phyloP scores from a whole-genome alignment of 148 eudicot genomes.

The Agrostemma githago region DNA sequence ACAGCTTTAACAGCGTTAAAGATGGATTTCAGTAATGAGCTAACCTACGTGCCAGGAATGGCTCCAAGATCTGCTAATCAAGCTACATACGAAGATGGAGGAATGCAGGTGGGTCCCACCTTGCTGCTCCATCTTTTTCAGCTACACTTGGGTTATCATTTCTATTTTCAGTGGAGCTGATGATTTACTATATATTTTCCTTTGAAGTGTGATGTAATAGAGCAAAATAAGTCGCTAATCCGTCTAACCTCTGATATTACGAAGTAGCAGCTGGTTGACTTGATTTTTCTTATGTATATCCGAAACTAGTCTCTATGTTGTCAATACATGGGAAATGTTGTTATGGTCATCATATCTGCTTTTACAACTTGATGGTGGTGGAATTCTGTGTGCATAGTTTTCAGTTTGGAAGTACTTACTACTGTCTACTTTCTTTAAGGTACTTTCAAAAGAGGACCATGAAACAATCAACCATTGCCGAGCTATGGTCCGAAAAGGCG shows the following conservation, averaged over 20 bases:
- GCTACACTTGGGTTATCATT: conserved; percentile 1
- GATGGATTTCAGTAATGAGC: conserved; percentile 66
- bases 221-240: background rate
- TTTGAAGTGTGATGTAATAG: background rate
- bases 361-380: background rate
- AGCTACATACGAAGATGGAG: conserved; percentile 68
- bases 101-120: conserved; percentile 68
- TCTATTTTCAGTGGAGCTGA: background rate
- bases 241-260: background rate
- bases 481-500: conserved; percentile 65
- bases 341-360: background rate
- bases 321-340: background rate
- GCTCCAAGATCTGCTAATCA: conserved; percentile 85
- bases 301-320: background rate
- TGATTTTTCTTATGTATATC: background rate
- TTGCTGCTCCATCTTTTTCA: background rate
- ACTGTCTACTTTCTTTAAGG: conserved; percentile 38
- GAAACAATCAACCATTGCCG: conserved; percentile 66
- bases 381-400: background rate
- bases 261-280: background rate
- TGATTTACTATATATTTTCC: background rate
- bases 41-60: conserved; percentile 65
- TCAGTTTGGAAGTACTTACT: background rate
- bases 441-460: conserved; percentile 68
- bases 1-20: conserved; percentile 51